A percentile compares a stretch with the other conserved stretches of the same genome.
These are phyloP conservation scores for Backusella liffmaniae DNA, from an alignment of 192 early-diverging fungal species.

Conservation along the genomic window DNA sequence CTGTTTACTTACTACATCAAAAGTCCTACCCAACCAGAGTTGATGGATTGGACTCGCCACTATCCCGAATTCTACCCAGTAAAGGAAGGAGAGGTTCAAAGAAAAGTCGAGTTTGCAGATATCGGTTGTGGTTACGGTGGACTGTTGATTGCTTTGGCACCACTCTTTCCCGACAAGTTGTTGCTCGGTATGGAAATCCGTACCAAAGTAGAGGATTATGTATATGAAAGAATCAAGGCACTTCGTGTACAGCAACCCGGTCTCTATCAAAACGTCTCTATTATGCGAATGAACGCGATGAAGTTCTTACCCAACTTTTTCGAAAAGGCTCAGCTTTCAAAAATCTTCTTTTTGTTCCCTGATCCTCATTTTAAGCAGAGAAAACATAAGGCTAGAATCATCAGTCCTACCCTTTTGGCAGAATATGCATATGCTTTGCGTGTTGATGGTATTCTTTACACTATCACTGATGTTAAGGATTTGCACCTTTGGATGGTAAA, in stretches of 20 bases:
- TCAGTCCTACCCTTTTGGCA: slow-evolving; percentile 74
- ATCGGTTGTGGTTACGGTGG: slow-evolving; percentile 99
- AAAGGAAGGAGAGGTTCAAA: slow-evolving; percentile 35
- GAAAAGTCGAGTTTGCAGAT: slow-evolving; percentile 92
- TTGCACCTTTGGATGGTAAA: slow-evolving; percentile 48
- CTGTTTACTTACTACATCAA: not conserved
- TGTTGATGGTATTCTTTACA: slow-evolving; percentile 90
- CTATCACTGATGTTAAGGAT: slow-evolving; percentile 92
- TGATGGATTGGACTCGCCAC: slow-evolving; percentile 88
- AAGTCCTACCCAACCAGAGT: slow-evolving; percentile 73
- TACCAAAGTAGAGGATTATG: slow-evolving; percentile 91
- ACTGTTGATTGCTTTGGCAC: slow-evolving; percentile 80
- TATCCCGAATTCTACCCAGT: slow-evolving; percentile 70
- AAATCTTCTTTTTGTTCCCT: slow-evolving; percentile 98
- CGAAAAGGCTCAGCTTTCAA: slow-evolving; percentile 86
- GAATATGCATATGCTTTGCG: slow-evolving; percentile 97
- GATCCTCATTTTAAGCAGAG: slow-evolving; percentile 99
- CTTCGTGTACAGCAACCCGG: slow-evolving; percentile 69
- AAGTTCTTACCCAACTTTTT: slow-evolving; percentile 99
- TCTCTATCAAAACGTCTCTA: slow-evolving; percentile 94
- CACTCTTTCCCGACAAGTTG: slow-evolving; percentile 87
- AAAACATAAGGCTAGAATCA: slow-evolving; percentile 98
- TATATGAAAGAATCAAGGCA: slow-evolving; percentile 86
- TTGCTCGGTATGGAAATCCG: slow-evolving; percentile 99
- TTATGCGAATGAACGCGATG: slow-evolving; percentile 98